Conservation (phyloP, 2,329 filamentous ascomycete species). For the Colletotrichum tropicale region DNA sequence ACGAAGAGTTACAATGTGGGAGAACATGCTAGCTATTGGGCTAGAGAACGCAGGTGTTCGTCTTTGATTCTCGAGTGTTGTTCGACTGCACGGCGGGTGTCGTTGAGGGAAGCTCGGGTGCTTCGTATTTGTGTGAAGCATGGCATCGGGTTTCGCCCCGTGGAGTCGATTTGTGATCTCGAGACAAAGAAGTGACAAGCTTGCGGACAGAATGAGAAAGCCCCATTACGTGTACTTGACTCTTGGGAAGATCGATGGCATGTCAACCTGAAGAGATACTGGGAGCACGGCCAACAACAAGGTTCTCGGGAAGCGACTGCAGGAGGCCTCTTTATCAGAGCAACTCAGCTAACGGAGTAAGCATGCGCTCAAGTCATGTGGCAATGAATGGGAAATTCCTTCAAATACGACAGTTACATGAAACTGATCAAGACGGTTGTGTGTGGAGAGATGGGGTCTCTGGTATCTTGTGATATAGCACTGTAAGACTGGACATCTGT, state of each 20-base stretch:
- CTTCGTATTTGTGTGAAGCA: neutral
- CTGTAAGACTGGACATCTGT: neutral
- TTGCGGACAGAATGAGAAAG: neutral
- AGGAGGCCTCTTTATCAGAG: neutral
- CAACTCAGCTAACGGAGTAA: neutral
- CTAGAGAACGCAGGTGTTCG: neutral
- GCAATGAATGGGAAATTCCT: neutral
- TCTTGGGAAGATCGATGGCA: neutral
- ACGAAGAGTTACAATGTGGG: neutral
- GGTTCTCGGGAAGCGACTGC: neutral
- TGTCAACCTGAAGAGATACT: neutral
- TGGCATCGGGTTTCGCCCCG: neutral
- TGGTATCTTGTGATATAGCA: neutral
- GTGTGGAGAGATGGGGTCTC: neutral
- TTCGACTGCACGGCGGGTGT: neutral
- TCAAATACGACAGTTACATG: neutral
- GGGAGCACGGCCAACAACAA: neutral
- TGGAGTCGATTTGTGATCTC: neutral
- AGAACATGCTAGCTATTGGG: neutral
- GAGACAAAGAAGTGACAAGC: neutral
- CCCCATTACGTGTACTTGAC: neutral
- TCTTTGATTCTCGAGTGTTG: neutral
- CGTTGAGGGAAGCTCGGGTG: neutral
- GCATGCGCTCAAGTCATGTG: neutral
- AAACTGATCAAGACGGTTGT: neutral